Base-by-base conservation (phyloP, 352 stramenopile species). In the Achlya hypogyna region DNA sequence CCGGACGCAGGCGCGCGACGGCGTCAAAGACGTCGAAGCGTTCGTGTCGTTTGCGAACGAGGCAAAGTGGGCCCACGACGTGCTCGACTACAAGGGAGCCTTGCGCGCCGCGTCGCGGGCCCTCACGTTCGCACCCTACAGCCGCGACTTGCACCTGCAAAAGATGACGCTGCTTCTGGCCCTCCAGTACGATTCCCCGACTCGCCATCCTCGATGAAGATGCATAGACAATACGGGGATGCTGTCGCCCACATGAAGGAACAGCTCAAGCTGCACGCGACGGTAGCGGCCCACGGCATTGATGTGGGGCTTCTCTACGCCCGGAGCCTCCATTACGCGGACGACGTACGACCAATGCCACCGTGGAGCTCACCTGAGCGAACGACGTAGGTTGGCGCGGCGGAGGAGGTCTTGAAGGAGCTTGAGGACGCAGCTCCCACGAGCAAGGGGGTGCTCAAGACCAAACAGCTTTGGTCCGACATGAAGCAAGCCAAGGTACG, bases 281-380 rank as follows among this genome's bases (percentile, higher is more conserved):
- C 53, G 25, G 69, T 70, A 25, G 53, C 25, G 31, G 52, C 82
- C 20, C 35, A 92, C 0, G 86, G 84, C 2, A 77, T 91, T 28
- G 86, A 94, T 25, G 56, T 93, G 31, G 80, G 71, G 2, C 49
- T 89, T 10, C 34, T 82, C 34, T 86, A 77, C 73, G 78, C 75
- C 9, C 78, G 69, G 0, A 70, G 79, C n/a, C 65, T 91, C n/a
- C 83, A 91, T 53, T 91, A 90, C 51, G 75, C 85, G 29, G 83
- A 87, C 64, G 84, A 88, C 65, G 63, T 78, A 67, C 12, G 38
- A 8, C 3, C 9, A 10, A 53, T 8, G 56, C 5, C 9, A 18
- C 35, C 52, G 29, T 16, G 23, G 49, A 34, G 29, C 6, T 16
- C 6, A 54, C 6, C 6, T 49, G 18, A 22, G 42, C 34, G 34